Evolutionary conservation across 2,329 filamentous ascomycete species (phyloP), one percentile per base, ranked within the genome.

Genomic region (Colletotrichum musicola): DNA sequence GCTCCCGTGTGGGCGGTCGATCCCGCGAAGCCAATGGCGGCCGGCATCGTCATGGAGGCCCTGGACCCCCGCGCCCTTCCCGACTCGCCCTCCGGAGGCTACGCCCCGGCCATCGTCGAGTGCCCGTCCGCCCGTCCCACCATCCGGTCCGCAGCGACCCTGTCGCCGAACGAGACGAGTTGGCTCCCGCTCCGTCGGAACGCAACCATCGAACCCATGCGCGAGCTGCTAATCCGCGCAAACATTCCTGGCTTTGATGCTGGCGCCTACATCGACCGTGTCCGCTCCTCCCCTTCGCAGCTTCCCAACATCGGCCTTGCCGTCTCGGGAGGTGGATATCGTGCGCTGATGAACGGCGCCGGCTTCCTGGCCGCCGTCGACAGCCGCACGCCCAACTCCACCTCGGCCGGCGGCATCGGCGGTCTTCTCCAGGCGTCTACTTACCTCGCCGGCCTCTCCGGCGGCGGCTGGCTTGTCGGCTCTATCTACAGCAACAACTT

Each of bases 401-500:
- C 89, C 0, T 58, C 62, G 9, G 75, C 81, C 4, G 93, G 93
- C 4, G 92, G 94, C 55, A 83, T 97, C 25, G 93, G 94, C 58
- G 94, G 94, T 4, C 81, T 97, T 71, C 82, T 97, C 70, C 94
- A 97, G 81, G 86, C 92, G 3, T 81, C 93, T 0, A 97, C 93
- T 0, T 97, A 97, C 76, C 78, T 97, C 13, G 86, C 93, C 2
- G 94, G 93, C 9, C 84, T 97, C 3, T 95, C 93, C 7, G 94
- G 94, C 35, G 94, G 94, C 62, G 89, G 90, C 59, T 97, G 94
- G 94, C 84, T 97, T 18, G 87, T 97, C 4, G 93, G 93, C n/a
- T 93, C 91, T 62, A 82, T 97, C 10, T 95, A 89, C 75, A 83
- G 89, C 73, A 97, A 97, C 84, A 97, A 97, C 81, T 97, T 94